Evolutionary conservation across 805 yeast genomes (phyloP).

Genomic region (Teunomyces cretensis): DNA sequence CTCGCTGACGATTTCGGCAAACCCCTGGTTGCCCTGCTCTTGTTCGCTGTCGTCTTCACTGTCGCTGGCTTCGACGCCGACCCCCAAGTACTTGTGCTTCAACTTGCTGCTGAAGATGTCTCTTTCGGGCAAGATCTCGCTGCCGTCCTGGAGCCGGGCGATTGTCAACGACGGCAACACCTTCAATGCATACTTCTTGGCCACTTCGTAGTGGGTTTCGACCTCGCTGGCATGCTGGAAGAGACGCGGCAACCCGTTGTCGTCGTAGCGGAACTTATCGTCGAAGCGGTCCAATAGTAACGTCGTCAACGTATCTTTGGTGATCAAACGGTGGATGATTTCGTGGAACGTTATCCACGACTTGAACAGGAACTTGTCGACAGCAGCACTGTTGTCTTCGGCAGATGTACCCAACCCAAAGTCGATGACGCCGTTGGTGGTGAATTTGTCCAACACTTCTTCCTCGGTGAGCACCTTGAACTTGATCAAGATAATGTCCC

Average conservation of each 20-base stretch:
- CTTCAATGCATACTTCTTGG: constrained; percentile 57
- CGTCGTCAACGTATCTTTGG: constrained; percentile 63
- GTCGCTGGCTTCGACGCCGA: constrained; percentile 26
- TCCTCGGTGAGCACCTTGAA: constrained; percentile 16
- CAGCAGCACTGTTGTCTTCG: constrained; percentile 42
- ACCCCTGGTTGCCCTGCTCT: constrained; percentile 23
- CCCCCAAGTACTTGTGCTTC: constrained; percentile 21
- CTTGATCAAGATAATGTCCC: constrained; percentile 19
- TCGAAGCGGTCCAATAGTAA: constrained; percentile 81
- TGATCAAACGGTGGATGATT: constrained; percentile 58
- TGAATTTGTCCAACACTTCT: constrained; percentile 11
- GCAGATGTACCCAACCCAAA: constrained; percentile 62
- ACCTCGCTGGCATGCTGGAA: constrained; percentile 77
- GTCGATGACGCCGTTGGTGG: constrained; percentile 37
- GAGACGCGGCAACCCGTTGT: constrained; percentile 74
- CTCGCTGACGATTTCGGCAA: constrained; percentile 2
- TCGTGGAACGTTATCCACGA: constrained; percentile 69
- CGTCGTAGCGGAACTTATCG: constrained; percentile 78
- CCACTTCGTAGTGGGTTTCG: constrained; percentile 58
- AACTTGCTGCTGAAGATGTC: constrained; percentile 36
- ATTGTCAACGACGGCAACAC: constrained; percentile 57
- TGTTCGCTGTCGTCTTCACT: constrained; percentile 14
- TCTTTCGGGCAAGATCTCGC: constrained; percentile 60
- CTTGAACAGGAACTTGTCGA: constrained; percentile 44
- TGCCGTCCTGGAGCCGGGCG: constrained; percentile 45